Base-by-base conservation (phyloP, 148 eudicot species). In the Fagopyrum esculentum region DNA sequence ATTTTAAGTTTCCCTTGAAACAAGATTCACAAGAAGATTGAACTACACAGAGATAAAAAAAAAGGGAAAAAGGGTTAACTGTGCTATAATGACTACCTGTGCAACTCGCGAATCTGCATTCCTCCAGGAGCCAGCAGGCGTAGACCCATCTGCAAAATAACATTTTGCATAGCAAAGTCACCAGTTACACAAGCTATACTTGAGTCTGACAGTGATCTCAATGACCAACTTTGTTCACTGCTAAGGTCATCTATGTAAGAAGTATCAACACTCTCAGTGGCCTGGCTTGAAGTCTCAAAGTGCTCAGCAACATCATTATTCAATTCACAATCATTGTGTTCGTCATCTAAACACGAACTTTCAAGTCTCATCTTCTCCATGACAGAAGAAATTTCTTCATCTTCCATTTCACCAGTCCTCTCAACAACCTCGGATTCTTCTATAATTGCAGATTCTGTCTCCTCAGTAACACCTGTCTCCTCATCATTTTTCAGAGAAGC, bases 91-190 rank as follows among this genome's bases (percentile, higher is more conserved):
- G 16, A 68, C 66, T 77, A 94, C 98, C 98, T 91, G 83, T 91
- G 95, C 79, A 94, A 77, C 84, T 94, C 91, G 57, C 93, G 93
- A 43, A 94, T 94, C 85, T 94, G 98, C 97, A 91, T 91, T 74
- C 98, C 98, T 60, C 93, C 97, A 17, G 98, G 96, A 26, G 98
- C 96, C 80, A 94, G 54, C 75, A 94, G 83, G 17, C 97, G 89
- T 76, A 94, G 81, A 79, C 98, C 97, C 91, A 94, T 91, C 81
- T 94, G 98, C 71, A 91, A 83, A 55, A 94, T 80, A 79, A 94
- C 97, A 85, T 94, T 94, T 80, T 94, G 98, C 97, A 94, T 91
- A n/a, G 98, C 98, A 79, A 74, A 94, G 74, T 94, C 95, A 79
- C 85, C 85, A 29, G 98, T 94, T 71, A 91, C 69, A 77, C 98